Percentiles rank a stretch among this genome's conserved stretches.
phyloP scores from a whole-genome alignment of 192 early-diverging fungal species.

The Diversispora epigaea region DNA sequence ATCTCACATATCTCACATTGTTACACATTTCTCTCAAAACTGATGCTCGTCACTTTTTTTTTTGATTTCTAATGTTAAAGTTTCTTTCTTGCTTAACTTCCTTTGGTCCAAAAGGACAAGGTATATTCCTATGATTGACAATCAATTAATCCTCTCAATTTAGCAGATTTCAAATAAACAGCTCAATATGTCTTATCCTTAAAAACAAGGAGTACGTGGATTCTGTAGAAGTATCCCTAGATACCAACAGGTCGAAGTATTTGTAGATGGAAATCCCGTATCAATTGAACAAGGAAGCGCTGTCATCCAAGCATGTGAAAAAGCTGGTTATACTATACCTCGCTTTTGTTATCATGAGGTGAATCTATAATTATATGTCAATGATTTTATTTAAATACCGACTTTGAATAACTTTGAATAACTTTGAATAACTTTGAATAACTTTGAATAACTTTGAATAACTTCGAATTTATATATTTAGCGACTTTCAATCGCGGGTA shows the following conservation, averaged over 20 bases:
- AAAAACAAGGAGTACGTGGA: neutral
- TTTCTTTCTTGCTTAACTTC: neutral
- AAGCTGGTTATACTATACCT: constrained; percentile 89
- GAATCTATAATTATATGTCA: neutral
- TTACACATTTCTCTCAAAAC: too few relatives aligned
- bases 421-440: constrained; percentile 42
- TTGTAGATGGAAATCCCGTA: constrained; percentile 89
- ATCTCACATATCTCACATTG: too few relatives aligned
- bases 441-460: constrained; percentile 29
- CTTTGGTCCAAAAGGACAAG: neutral
- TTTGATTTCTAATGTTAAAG: neutral
- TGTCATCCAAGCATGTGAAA: constrained; percentile 97
- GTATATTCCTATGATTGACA: neutral
- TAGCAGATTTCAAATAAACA: neutral
- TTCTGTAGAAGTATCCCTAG: constrained; percentile 21
- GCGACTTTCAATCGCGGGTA: constrained; percentile 94
- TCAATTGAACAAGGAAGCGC: constrained; percentile 90
- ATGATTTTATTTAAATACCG: too few relatives aligned
- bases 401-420: neutral
- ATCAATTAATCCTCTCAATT: neutral
- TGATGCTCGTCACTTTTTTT: too few relatives aligned
- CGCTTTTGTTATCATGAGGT: constrained; percentile 65
- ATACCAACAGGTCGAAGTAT: constrained; percentile 78
- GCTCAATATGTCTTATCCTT: neutral
- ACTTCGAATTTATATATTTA: constrained; percentile 77